Percentiles rank a stretch among this genome's conserved stretches.
These are phyloP conservation scores for Ormosia semicastrata DNA, from an alignment of 306 rosid species.

Conservation along the genomic window DNA sequence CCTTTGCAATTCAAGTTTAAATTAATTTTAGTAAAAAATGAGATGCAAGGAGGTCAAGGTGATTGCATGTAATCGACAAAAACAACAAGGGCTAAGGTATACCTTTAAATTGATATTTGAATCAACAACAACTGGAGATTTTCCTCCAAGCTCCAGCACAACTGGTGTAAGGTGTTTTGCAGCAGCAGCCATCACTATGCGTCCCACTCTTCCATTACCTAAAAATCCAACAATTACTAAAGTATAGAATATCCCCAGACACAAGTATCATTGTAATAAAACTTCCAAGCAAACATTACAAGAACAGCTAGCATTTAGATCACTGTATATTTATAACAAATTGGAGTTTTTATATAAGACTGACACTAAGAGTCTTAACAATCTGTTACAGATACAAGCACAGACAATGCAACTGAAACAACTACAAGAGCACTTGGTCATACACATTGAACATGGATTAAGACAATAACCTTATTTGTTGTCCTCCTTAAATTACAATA, in stretches of 20 bases:
- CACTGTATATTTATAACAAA: background rate
- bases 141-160: constrained; percentile 97
- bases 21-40: constrained; percentile 5
- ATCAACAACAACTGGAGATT: constrained; percentile 87
- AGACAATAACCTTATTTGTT: background rate
- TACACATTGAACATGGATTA: background rate
- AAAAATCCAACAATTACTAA: constrained; percentile 2
- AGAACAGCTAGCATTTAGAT: background rate
- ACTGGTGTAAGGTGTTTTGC: constrained; percentile 98
- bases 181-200: constrained; percentile 95
- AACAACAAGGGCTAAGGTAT: background rate
- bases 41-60: constrained; percentile 14
- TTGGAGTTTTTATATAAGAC: background rate
- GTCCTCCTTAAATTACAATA: background rate
- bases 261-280: background rate
- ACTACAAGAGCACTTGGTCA: background rate
- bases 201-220: constrained; percentile 86
- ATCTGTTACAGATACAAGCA: background rate
- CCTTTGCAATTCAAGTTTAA: constrained; percentile 48
- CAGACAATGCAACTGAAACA: background rate
- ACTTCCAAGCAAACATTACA: background rate
- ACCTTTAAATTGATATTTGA: constrained; percentile 69
- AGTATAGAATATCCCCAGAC: background rate
- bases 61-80: background rate
- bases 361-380: background rate